Percentiles rank a stretch among this genome's conserved stretches.
Evolutionary conservation across 2,329 filamentous ascomycete genomes (phyloP).

Genomic region (Fusarium sp.): DNA sequence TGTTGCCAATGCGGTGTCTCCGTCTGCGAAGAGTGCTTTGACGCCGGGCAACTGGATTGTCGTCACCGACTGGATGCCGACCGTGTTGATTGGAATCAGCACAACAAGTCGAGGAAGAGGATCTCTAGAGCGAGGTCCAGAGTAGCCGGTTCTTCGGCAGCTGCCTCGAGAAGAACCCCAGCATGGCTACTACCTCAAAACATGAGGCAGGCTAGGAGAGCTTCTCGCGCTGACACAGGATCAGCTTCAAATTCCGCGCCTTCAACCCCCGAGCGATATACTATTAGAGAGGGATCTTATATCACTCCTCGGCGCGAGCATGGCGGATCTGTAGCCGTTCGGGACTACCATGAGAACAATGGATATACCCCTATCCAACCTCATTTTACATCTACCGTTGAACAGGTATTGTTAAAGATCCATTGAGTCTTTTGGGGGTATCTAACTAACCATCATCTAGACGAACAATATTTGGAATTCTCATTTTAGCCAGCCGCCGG

Average conservation of each 20-base stretch:
- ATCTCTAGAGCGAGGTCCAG: background rate
- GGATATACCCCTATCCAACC: background rate
- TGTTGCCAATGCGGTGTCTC: background rate
- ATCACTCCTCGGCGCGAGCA: background rate
- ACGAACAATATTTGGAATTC: background rate
- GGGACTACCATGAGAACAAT: background rate
- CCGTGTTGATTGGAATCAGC: background rate
- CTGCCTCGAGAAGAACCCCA: background rate
- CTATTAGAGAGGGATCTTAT: background rate
- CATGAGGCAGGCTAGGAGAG: background rate
- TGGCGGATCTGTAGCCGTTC: background rate
- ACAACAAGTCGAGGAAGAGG: background rate
- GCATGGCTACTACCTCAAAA: background rate
- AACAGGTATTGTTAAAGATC: background rate
- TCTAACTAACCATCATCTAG: background rate
- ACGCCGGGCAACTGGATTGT: background rate
- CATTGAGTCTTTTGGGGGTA: too few species aligned
- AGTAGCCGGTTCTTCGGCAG: background rate
- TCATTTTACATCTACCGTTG: background rate
- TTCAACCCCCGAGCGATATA: background rate
- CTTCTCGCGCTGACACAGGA: background rate
- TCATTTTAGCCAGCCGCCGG: background rate
- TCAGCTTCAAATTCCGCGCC: background rate
- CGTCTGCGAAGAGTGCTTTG: constrained; percentile 1
- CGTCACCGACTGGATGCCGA: background rate